Evolutionary conservation across 805 yeast genomes (phyloP).

Genomic region (Ogataea salicorniae): DNA sequence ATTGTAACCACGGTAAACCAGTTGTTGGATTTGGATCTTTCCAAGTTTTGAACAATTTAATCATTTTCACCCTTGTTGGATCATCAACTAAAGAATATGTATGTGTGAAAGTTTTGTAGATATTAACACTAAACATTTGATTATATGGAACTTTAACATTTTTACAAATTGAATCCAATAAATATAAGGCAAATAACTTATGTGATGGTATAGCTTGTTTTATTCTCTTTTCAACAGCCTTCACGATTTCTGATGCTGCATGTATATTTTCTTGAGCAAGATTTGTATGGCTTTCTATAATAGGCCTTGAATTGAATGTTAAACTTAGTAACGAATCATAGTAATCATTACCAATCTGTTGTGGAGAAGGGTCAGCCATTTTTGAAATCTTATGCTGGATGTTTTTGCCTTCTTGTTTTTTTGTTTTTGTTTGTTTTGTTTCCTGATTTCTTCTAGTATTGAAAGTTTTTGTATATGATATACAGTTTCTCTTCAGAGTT

Average conservation of each 20-base stretch:
- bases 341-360: slow-evolving; percentile 53
- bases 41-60: slow-evolving; percentile 86
- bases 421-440: neutral
- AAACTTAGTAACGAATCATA: slow-evolving; percentile 65
- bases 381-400: neutral
- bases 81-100: slow-evolving; percentile 80
- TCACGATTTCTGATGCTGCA: slow-evolving; percentile 71
- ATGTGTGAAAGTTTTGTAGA: slow-evolving; percentile 65
- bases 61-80: slow-evolving; percentile 64
- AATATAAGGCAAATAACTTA: slow-evolving; percentile 77
- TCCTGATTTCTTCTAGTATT: neutral
- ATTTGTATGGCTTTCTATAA: slow-evolving; percentile 76
- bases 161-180: slow-evolving; percentile 88
- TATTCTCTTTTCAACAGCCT: slow-evolving; percentile 70
- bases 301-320: slow-evolving; percentile 85
- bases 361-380: slow-evolving; percentile 6
- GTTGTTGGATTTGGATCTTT: slow-evolving; percentile 57
- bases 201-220: slow-evolving; percentile 75
- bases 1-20: slow-evolving; percentile 68
- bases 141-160: slow-evolving; percentile 88
- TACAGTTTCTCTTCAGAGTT: too few species aligned
- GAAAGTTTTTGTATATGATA: neutral
- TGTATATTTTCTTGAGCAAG: slow-evolving; percentile 82
- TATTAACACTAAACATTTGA: slow-evolving; percentile 62
- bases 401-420: neutral